Conservation (phyloP, 768 basidiomycete genomes). For the Pisolithus albus region DNA sequence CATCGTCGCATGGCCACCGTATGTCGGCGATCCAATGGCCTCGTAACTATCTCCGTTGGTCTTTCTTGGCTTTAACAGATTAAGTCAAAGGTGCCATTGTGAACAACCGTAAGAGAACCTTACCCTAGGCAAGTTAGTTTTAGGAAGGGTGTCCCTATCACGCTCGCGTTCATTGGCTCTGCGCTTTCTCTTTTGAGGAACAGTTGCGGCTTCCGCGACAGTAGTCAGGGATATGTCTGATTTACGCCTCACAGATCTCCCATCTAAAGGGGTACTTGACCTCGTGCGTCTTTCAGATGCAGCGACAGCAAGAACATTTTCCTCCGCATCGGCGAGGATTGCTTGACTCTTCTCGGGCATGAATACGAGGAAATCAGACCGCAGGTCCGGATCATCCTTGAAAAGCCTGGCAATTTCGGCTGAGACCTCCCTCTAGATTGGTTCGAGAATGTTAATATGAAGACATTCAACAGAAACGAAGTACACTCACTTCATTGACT, state of each 20-base stretch:
- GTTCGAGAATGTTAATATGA: not conserved
- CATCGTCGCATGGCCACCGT: conserved; percentile 13
- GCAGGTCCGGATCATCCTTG: conserved; percentile 68
- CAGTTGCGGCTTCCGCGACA: conserved; percentile 29
- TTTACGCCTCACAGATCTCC: conserved; percentile 36
- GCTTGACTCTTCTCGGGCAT: conserved; percentile 57
- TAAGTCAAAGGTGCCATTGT: conserved; percentile 1
- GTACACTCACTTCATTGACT: conserved; percentile 47
- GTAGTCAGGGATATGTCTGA: conserved; percentile 40
- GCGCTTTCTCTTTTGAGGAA: conserved; percentile 66
- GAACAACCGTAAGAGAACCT: conserved; percentile 1
- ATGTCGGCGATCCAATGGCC: conserved; percentile 17
- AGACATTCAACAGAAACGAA: conserved; percentile 2
- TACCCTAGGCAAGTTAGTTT: conserved; percentile 20
- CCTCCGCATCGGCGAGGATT: conserved; percentile 39
- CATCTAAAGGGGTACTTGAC: conserved; percentile 28
- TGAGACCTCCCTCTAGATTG: conserved; percentile 56
- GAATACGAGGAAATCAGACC: conserved; percentile 68
- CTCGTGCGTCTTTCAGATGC: conserved; percentile 28
- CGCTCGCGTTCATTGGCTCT: conserved; percentile 43
- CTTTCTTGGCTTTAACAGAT: conserved; percentile 18
- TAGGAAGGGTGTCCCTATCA: conserved; percentile 28
- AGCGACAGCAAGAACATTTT: conserved; percentile 22
- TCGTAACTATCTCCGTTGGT: conserved; percentile 13
- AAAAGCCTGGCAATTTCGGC: conserved; percentile 63